A percentile compares a stretch with the other conserved stretches of the same genome.
These are phyloP conservation scores for Neonectria faginata DNA, from an alignment of 2,329 filamentous ascomycete species.

Conservation along the genomic window DNA sequence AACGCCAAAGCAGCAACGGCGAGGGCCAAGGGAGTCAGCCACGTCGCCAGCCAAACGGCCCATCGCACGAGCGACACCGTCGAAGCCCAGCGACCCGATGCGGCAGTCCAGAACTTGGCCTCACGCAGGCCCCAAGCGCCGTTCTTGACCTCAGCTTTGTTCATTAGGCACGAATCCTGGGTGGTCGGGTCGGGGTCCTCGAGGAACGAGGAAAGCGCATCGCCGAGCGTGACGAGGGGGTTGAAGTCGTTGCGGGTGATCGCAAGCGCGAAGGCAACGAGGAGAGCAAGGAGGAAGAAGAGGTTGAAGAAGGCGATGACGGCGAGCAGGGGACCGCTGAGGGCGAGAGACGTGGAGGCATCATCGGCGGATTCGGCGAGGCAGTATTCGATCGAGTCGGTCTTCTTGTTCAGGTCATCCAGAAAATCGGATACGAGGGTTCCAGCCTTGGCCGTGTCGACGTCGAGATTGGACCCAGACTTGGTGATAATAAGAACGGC, in stretches of 20 bases:
- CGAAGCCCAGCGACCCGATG: conserved; percentile 59
- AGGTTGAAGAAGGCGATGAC: conserved; percentile 56
- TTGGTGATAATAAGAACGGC: conserved; percentile 30
- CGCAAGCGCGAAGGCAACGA: conserved; percentile 54
- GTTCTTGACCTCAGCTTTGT: conserved; percentile 58
- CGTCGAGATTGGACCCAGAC: conserved; percentile 42
- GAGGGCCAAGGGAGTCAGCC: conserved; percentile 53
- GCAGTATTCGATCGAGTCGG: conserved; percentile 29
- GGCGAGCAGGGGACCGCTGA: conserved; percentile 56
- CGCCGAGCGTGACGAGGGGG: conserved; percentile 63
- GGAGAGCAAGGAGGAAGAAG: conserved; percentile 56
- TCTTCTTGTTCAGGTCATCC: conserved; percentile 16
- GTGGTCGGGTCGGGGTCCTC: conserved; percentile 58
- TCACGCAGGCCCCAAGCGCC: conserved; percentile 58
- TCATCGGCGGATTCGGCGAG: conserved; percentile 30
- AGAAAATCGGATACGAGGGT: conserved; percentile 36
- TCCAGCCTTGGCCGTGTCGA: conserved; percentile 49
- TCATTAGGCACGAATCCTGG: conserved; percentile 58
- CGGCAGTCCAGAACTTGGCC: conserved; percentile 57
- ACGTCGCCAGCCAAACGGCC: conserved; percentile 54
- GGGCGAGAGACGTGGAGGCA: conserved; percentile 46
- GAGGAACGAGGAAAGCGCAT: conserved; percentile 64
- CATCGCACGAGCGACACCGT: conserved; percentile 58
- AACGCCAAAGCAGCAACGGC: conserved; percentile 55
- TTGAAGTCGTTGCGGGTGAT: conserved; percentile 51